These are phyloP conservation scores for Oenanthe sinensis DNA, from an alignment of 129 eudicot genomes.

Conservation along the genomic window DNA sequence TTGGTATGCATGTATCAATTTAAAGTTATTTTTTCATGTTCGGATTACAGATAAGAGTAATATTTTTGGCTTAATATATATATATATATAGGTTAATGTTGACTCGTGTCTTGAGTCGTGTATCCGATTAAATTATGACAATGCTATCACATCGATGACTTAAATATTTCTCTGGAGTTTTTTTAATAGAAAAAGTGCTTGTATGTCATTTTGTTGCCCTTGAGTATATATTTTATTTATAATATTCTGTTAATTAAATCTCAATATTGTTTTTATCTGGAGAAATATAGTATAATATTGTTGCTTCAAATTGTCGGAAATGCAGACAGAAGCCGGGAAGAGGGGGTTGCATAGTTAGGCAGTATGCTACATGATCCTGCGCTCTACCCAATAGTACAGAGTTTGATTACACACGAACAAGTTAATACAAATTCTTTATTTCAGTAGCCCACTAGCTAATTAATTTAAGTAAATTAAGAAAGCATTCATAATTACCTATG, in stretches of 20 bases:
- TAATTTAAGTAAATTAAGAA: too few species aligned
- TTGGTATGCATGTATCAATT: not conserved
- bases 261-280: too few species aligned
- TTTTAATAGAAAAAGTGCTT: not conserved
- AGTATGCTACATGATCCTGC: not conserved
- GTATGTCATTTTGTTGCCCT: not conserved
- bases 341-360: not conserved
- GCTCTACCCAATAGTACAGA: not conserved
- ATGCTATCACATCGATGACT: too few species aligned
- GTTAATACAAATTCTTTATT: too few species aligned
- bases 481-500: too few species aligned
- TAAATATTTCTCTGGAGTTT: too few species aligned
- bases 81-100: not conserved
- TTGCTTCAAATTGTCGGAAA: not conserved
- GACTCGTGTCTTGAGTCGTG: not conserved
- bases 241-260: too few species aligned
- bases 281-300: too few species aligned
- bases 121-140: not conserved
- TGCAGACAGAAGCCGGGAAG: not conserved
- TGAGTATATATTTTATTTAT: too few species aligned
- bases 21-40: not conserved
- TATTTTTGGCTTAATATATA: too few species aligned
- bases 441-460: not conserved
- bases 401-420: not conserved
- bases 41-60: not conserved